These are phyloP conservation scores for Neurospora tetrasperma DNA, from an alignment of 495 filamentous ascomycete genomes.

Conservation along the genomic window DNA sequence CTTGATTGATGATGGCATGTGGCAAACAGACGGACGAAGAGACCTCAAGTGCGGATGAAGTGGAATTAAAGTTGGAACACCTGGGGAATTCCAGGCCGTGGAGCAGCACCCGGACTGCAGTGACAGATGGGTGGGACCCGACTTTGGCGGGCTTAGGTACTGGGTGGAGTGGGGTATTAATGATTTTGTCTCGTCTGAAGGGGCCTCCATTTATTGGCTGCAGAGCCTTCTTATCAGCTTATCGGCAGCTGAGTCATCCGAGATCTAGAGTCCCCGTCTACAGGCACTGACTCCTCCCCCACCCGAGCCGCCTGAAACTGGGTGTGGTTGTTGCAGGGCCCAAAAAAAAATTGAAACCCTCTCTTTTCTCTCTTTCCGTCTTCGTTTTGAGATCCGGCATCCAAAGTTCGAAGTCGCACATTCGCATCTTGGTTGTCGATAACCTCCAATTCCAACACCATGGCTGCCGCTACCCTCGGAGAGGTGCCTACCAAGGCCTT, in stretches of 20 bases:
- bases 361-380: not conserved
- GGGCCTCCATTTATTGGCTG: not conserved
- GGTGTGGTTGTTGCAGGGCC: not conserved
- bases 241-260: not conserved
- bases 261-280: not conserved
- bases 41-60: not conserved
- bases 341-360: not conserved
- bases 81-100: not conserved
- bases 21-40: not conserved
- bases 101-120: not conserved
- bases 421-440: slow-evolving; percentile 1
- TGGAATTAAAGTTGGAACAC: not conserved
- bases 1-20: not conserved
- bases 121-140: not conserved
- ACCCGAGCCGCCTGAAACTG: no score
- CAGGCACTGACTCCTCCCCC: no score
- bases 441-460: not conserved
- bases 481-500: not conserved
- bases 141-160: not conserved
- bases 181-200: not conserved
- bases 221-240: not conserved
- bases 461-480: not conserved
- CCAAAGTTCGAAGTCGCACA: not conserved
- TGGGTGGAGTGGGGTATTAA: not conserved
- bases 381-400: not conserved